A percentile compares a stretch with the other conserved stretches of the same genome.
Evolutionary conservation across 306 rosid species (phyloP).

Genomic region (Sphenostylis stenocarpa): DNA sequence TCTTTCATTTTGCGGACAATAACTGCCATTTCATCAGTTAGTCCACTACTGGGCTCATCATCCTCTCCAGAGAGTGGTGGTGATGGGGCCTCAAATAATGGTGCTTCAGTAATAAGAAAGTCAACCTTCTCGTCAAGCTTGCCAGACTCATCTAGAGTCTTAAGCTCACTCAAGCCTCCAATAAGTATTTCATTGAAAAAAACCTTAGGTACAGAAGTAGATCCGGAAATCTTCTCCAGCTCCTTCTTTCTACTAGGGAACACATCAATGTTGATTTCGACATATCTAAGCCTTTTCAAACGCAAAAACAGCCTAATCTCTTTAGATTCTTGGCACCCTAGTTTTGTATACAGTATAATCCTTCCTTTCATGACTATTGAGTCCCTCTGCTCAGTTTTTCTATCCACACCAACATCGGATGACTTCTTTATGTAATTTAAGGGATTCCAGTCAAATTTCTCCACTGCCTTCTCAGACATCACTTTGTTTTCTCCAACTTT

Average conservation of each 20-base stretch:
- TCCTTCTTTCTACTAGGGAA: constrained; percentile 77
- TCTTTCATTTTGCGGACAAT: constrained; percentile 82
- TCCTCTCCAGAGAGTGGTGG: constrained; percentile 95
- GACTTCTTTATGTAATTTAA: constrained; percentile 57
- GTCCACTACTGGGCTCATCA: constrained; percentile 62
- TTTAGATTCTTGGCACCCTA: constrained; percentile 75
- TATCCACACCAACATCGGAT: constrained; percentile 45
- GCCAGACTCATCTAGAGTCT: constrained; percentile 63
- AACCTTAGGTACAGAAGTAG: constrained; percentile 75
- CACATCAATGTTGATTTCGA: constrained; percentile 79
- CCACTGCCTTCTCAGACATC: constrained; percentile 54
- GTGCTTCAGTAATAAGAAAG: constrained; percentile 63
- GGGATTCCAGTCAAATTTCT: constrained; percentile 73
- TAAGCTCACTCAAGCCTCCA: constrained; percentile 80
- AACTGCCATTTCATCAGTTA: constrained; percentile 73
- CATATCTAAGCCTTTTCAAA: constrained; percentile 63
- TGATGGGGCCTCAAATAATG: constrained; percentile 65
- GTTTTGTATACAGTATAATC: constrained; percentile 69
- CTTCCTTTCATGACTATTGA: constrained; percentile 70
- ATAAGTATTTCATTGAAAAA: constrained; percentile 76
- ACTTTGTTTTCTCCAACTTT: constrained; percentile 46
- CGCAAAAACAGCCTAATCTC: constrained; percentile 67
- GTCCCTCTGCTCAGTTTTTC: constrained; percentile 47
- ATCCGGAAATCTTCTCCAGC: constrained; percentile 72
- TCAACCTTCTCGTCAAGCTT: constrained; percentile 80